Base-by-base conservation (phyloP, 805 yeast genomes). In the Saturnispora mendoncae region DNA sequence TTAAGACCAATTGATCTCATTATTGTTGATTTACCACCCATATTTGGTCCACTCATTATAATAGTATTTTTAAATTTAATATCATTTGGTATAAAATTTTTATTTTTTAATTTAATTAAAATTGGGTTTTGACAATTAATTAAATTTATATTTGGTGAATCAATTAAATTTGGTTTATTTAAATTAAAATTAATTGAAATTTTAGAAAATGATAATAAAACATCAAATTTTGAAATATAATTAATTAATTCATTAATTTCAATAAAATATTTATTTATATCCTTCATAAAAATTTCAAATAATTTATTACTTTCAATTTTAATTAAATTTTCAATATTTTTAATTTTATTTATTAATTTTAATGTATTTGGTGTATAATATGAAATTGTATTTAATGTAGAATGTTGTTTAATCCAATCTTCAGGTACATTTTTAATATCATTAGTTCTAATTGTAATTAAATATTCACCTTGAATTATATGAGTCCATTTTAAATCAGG, bases 11-110 rank as follows among this genome's bases (percentile, higher is more conserved):
- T 69, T 46, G 82, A 86, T 39, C 84, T 70, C 13, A 82, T 84
- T 51, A 77, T 78, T 1, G 86, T 77, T 6, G 87, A 79, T 55
- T 84, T 84, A 4, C 94, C 94, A 8, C 94, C 94, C 87, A 84
- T 82, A 50, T 84, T 84, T 0, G 94, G 92, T 0, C 94, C 95
- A 0, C 94, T 84, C 18, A 87, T 73, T 13, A 87, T 67, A 41
- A 78, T 64, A 12, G 30, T 24, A 21, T 26, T 28, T 15, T 43
- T 39, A 64, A 87, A 71, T 6, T 55, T 42, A 4, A 80, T 69
- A 47, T 78, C 76, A 55, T 86, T 87, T 2, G 92, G 69, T 10
- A 87, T 84, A 54, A 76, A 83, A 23, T 35, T 42, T 15, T 28
- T 35, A n/a, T 34, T 39, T 33, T 43, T 39, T 15, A 56, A 42